Evolutionary conservation across 2,329 filamentous ascomycete genomes (phyloP).

Genomic region (Fusarium sp.): DNA sequence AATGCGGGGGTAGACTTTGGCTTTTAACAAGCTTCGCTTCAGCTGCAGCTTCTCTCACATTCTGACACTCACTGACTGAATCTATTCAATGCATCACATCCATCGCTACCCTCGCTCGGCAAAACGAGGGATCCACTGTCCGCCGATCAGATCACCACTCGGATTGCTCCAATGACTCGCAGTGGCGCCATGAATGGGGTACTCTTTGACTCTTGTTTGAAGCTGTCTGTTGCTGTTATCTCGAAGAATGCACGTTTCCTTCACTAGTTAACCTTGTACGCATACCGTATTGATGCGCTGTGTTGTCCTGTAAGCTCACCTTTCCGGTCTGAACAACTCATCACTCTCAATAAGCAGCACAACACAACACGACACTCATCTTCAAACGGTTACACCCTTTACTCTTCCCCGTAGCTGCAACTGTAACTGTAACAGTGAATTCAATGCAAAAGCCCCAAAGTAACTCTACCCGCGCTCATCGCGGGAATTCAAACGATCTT

Average conservation of each 20-base stretch:
- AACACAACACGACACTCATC: neutral
- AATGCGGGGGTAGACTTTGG: slow-evolving; percentile 44
- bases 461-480: slow-evolving; percentile 17
- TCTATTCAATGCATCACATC: neutral
- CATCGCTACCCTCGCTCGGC: slow-evolving; percentile 10
- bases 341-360: slow-evolving; percentile 10
- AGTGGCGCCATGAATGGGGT: slow-evolving; percentile 35
- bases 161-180: slow-evolving; percentile 42
- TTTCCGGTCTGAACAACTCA: slow-evolving; percentile 25
- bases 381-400: slow-evolving; percentile 17
- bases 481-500: neutral
- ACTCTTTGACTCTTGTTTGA: slow-evolving; percentile 10
- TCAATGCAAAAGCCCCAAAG: neutral
- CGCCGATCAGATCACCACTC: slow-evolving; percentile 44
- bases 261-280: neutral
- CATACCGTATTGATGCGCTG: neutral
- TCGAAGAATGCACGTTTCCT: neutral
- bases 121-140: slow-evolving; percentile 40
- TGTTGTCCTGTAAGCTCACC: slow-evolving; percentile 13
- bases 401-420: neutral
- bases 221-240: neutral
- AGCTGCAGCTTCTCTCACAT: neutral
- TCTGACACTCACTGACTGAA: neutral
- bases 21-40: slow-evolving; percentile 22
- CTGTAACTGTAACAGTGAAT: slow-evolving; percentile 5